Percentiles rank a stretch among this genome's conserved stretches.
Conservation (phyloP, 768 basidiomycete genomes). For the Lyophyllum shimeji region DNA sequence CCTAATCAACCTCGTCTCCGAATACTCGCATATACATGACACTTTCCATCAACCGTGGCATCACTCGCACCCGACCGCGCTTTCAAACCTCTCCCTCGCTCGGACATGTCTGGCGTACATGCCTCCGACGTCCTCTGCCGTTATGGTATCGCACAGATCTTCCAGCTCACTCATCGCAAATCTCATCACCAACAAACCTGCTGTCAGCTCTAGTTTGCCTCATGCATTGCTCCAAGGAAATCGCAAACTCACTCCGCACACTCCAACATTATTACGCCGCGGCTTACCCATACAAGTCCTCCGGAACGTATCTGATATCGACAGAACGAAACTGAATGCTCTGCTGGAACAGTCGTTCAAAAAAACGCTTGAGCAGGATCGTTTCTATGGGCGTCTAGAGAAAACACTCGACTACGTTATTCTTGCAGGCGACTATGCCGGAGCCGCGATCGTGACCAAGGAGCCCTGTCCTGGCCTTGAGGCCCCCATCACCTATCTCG, state of each 20-base stretch:
- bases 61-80: conserved; percentile 76
- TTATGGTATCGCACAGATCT: conserved; percentile 97
- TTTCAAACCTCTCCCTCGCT: conserved; percentile 84
- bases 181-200: conserved; percentile 97
- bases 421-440: conserved; percentile 92
- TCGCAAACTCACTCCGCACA: conserved; percentile 82
- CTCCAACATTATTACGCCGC: conserved; percentile 88
- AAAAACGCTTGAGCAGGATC: conserved; percentile 62
- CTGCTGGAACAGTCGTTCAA: conserved; percentile 89
- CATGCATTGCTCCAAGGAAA: conserved; percentile 90
- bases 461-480: conserved; percentile 40
- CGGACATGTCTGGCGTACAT: conserved; percentile 87
- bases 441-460: conserved; percentile 90
- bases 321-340: conserved; percentile 70
- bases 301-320: conserved; percentile 66
- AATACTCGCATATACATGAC: conserved; percentile 78
- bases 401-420: conserved; percentile 85
- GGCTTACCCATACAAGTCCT: conserved; percentile 87
- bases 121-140: conserved; percentile 90
- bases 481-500: conserved; percentile 81
- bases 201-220: conserved; percentile 91
- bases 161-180: conserved; percentile 95
- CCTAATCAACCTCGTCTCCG: conserved; percentile 89
- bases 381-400: conserved; percentile 81
- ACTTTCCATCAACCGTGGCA: conserved; percentile 84